Base-by-base conservation (phyloP, 768 basidiomycete genomes). In the Lanmaoa rubissima region DNA sequence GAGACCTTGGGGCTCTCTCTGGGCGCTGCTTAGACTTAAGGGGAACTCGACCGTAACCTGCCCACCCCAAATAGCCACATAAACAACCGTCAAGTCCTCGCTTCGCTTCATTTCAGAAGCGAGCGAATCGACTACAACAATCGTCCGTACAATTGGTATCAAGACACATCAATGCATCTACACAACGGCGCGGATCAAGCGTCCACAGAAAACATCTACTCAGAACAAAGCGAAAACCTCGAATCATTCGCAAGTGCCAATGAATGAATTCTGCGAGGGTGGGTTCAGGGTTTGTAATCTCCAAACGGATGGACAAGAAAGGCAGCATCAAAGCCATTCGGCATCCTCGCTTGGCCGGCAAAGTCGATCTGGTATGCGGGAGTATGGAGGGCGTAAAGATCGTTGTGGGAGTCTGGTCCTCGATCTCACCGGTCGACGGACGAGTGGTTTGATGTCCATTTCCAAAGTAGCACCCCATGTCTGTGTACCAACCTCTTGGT, bases 281-380 rank as follows among this genome's bases (percentile, higher is more conserved):
- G 42, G 57, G 55, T 50, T 47, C 26, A 57, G 66, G 61, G 57
- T 46, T 47, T 24, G 26, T 11, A 32, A 44, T 41, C 31, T 40
- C 57, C 43, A 49, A 58, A 53, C 1, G 19, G 19, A 47, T 14
- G 19, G 13, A 2, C 35, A 28, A 16, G 42, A 28, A 41, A 36
- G 12, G 36, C 7, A 31, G 7, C 21, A 32, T 68, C 57, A 71
- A n/a, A 28, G 44, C 59, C 69, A 63, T n/a, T 34, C 31, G 26
- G 43, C 31, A 21, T 67, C 61, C 31, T 57, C 57, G 32, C 44
- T 50, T 36, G 65, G 35, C 13, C 62, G 69, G 65, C 73, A 79
- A 36, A 81, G 72, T 61, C 78, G 70, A 53, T 81, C 79, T 16
- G 80, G 79, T 58, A 81, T 80, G 13, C 79, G 76, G 40, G 80